These are phyloP conservation scores for Chrysosporium keratinophilum DNA, from an alignment of 2,329 filamentous ascomycete species.

Conservation along the genomic window DNA sequence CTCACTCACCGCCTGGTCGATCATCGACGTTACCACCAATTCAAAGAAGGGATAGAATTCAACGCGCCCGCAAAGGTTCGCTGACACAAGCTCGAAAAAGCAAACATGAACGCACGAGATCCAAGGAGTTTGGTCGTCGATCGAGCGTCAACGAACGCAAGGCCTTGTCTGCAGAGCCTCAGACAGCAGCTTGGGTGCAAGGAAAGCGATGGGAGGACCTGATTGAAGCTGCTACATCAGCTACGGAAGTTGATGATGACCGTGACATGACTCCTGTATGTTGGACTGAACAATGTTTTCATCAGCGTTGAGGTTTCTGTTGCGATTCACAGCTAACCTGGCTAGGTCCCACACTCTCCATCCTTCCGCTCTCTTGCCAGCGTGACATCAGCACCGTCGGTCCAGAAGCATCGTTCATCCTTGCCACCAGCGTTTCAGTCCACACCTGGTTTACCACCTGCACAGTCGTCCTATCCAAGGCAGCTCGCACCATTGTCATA, in stretches of 20 bases:
- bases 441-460: conserved; percentile 32
- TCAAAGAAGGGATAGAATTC: conserved; percentile 60
- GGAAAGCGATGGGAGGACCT: conserved; percentile 94
- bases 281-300: conserved; percentile 17
- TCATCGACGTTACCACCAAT: conserved; percentile 81
- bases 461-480: conserved; percentile 27
- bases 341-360: conserved; percentile 32
- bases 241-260: conserved; percentile 81
- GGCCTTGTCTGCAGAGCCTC: conserved; percentile 75
- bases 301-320: not conserved
- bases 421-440: conserved; percentile 51
- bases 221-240: conserved; percentile 86
- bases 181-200: conserved; percentile 57
- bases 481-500: conserved; percentile 48
- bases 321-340: not conserved
- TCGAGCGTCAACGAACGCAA: conserved; percentile 68
- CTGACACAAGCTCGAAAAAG: conserved; percentile 60
- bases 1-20: conserved; percentile 69
- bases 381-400: conserved; percentile 31
- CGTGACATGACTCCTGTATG: conserved; percentile 76
- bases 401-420: conserved; percentile 47
- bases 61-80: conserved; percentile 72
- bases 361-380: conserved; percentile 33
- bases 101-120: conserved; percentile 72
- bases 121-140: conserved; percentile 62